Evolutionary conservation across 2,329 filamentous ascomycete genomes (phyloP), one percentile per base, ranked within the genome.

Genomic region (Trichoderma endophyticum): DNA sequence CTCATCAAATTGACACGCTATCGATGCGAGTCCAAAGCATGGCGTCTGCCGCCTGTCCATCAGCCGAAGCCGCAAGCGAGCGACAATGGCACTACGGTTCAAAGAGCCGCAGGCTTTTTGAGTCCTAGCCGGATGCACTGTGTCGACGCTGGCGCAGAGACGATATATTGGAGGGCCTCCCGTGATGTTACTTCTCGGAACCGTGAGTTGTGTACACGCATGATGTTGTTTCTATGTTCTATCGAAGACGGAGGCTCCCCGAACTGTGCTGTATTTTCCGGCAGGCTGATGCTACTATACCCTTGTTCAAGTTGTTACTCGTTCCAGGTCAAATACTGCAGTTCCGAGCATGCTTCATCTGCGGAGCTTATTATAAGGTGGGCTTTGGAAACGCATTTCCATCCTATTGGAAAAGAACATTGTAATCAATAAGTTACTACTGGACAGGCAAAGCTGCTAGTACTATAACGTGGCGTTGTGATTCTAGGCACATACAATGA

Each of bases 51-150:
- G 56, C 56, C 26, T 26, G 56, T 32, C 54, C 66, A 48, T 28
- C 36, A 69, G 28, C 56, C 66, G 66, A 69, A 30, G 36, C 56
- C 56, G 21, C 54, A 48, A 69, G 66, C 57, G 36, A 62, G 66
- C 28, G 14, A 60, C 26, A 4, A 21, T 32, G n/a, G 11, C 39
- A 11, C 28, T 18, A n/a, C 34, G 36, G 57, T 43, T 39, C 8
- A 28, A 14, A 34, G 21, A 62, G 66, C 36, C 57, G 39, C 36
- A 21, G n/a, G n/a, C 28, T 15, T 60, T 51, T 51, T 34, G 28
- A 36, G n/a, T 39, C 54, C 18, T 51, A 43, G 39, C 39, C 12
- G 18, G 7, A 43, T 43, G 39, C 66, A 70, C 9, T 21, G 56
- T 59, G 66, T 24, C 66, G 57, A 26, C 51, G 28, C 26, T 30